Evolutionary conservation across 2,329 filamentous ascomycete genomes (phyloP), one percentile per base, ranked within the genome.

Genomic region (Alternaria gansuensis): DNA sequence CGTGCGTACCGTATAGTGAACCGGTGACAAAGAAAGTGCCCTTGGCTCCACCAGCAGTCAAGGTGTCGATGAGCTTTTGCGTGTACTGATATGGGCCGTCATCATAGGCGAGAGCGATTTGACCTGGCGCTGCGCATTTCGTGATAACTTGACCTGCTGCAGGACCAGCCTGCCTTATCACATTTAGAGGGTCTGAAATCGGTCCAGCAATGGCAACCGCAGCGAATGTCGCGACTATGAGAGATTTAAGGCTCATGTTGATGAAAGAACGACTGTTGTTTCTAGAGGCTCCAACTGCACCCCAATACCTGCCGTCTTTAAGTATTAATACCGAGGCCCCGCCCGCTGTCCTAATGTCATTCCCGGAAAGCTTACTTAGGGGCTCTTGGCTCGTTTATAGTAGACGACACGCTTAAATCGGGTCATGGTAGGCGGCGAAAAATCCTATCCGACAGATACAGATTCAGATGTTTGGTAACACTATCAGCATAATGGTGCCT

Each of bases 61-160:
- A 45, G 0, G 68, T 76, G 43, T 77, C 71, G 11, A 71, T 66
- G 13, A 75, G 67, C 54, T 71, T 70, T 51, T 75, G 69, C 1
- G 74, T 77, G 65, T 75, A 72, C 33, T 74, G 71, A 21, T 74
- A 76, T 33, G 75, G 75, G 2, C 75, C 75, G 28, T 77, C 75
- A 34, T 77, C 75, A 63, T 75, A 77, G 39, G 75, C 73, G 4
- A 77, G 67, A 11, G 75, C 75, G 34, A 77, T 58, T 56, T 65
- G 56, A 8, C 72, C 72, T 1, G 74, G 67, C 3, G 68, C 58
- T 14, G 49, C 59, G 60, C 74, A 75, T 39, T 73, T 73, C 7
- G 64, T 69, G 44, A 76, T 73, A 49, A 75, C 69, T 28, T 66
- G 62, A 55, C 71, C 71, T 6, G 71, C 71, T 11, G 51, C 70